These are phyloP conservation scores for Xerocomus nothofagi DNA, from an alignment of 1,284 basidiomycete species.

Conservation along the genomic window DNA sequence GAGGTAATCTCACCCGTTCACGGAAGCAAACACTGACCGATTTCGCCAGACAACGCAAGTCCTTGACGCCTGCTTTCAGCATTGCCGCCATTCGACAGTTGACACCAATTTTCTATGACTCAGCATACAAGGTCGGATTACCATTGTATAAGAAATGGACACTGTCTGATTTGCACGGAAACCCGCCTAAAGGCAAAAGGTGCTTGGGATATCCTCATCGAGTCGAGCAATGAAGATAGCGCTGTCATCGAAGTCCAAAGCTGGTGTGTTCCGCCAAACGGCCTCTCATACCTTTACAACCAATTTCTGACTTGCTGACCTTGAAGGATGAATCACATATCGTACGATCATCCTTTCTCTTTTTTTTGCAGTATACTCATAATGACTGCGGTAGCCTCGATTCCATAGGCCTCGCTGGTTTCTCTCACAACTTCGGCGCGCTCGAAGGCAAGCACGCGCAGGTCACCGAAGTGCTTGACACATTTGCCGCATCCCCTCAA, in stretches of 20 bases:
- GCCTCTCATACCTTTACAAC: too few species aligned
- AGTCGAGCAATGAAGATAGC: slow-evolving; percentile 30
- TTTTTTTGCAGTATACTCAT: not conserved
- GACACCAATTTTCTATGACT: slow-evolving; percentile 16
- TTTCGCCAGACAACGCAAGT: slow-evolving; percentile 37
- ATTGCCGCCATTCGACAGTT: not conserved
- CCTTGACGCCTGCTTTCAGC: slow-evolving; percentile 3
- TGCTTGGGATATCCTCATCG: slow-evolving; percentile 49
- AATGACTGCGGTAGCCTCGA: slow-evolving; percentile 34
- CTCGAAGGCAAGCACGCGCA: slow-evolving; percentile 43
- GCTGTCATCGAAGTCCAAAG: slow-evolving; percentile 51
- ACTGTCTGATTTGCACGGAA: not conserved
- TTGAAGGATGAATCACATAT: slow-evolving; percentile 46
- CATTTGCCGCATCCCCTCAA: slow-evolving; percentile 11
- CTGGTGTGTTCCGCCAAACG: slow-evolving; percentile 1
- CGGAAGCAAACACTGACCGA: not conserved
- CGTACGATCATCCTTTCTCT: slow-evolving; percentile 32
- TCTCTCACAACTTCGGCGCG: slow-evolving; percentile 37
- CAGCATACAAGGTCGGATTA: slow-evolving; percentile 41
- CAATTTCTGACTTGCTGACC: not conserved
- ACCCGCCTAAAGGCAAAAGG: slow-evolving; percentile 37
- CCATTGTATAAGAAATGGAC: not conserved
- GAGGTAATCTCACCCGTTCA: not conserved
- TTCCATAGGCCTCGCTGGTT: slow-evolving; percentile 46
- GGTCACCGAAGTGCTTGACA: slow-evolving; percentile 46